Evolutionary conservation across 164 flowering plant genomes (phyloP).

Genomic region (Berberis vulgaris): DNA sequence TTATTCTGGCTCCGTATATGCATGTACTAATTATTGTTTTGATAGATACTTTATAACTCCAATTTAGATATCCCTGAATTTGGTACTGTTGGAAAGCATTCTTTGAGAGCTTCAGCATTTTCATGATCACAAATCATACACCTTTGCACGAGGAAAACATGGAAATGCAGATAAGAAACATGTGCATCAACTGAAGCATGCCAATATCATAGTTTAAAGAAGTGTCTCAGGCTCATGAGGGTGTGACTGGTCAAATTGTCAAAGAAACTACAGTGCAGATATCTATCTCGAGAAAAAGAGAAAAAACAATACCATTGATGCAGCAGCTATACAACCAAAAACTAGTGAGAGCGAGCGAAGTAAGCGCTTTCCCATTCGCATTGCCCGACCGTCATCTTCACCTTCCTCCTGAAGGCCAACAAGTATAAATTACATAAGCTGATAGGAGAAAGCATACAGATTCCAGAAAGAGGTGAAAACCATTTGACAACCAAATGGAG

Average conservation of each 20-base stretch:
- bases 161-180: no score
- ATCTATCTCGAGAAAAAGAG: not conserved
- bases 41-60: no score
- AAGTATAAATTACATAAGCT: not conserved
- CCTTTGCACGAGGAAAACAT: no score
- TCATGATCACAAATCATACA: no score
- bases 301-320: conserved; percentile 62
- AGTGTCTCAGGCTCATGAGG: no score
- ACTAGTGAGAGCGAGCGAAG: conserved; percentile 78
- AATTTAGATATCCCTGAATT: no score
- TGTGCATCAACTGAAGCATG: no score
- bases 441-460: not conserved
- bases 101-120: no score
- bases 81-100: no score
- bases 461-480: not conserved
- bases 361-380: conserved; percentile 85
- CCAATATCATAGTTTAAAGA: no score
- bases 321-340: conserved; percentile 71
- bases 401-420: conserved; percentile 80
- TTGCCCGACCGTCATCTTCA: conserved; percentile 72
- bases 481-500: not conserved
- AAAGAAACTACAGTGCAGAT: not conserved
- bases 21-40: no score
- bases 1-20: no score
- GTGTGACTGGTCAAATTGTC: not conserved